Percentiles rank a stretch among this genome's conserved stretches.
Evolutionary conservation across 352 stramenopile species (phyloP).

Genomic region (Saprolegnia diclina): DNA sequence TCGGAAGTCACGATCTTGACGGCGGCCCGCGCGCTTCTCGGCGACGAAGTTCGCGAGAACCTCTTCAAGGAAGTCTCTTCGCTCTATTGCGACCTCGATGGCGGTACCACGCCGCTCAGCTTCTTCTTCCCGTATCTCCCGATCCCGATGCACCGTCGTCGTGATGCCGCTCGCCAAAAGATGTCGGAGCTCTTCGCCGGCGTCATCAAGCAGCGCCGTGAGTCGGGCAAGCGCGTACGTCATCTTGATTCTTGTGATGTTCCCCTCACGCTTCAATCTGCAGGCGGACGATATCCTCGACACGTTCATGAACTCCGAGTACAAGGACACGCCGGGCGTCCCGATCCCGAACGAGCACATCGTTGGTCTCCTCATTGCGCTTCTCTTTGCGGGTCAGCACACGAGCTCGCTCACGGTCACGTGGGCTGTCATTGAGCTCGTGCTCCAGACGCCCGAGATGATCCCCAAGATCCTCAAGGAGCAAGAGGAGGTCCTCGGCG

Average conservation of each 20-base stretch:
- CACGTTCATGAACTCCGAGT: constrained; percentile 90
- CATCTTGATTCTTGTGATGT: background rate
- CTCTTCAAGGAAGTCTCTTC: constrained; percentile 86
- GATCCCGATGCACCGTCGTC: constrained; percentile 62
- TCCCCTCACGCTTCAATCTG: background rate
- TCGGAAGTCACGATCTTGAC: constrained; percentile 90
- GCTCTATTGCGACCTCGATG: constrained; percentile 89
- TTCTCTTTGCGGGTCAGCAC: constrained; percentile 92
- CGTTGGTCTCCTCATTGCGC: constrained; percentile 86
- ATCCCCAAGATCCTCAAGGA: constrained; percentile 55
- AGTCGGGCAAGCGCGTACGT: constrained; percentile 37
- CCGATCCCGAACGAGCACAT: constrained; percentile 84
- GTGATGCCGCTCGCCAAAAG: constrained; percentile 67
- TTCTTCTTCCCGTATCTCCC: constrained; percentile 89
- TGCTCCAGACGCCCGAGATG: constrained; percentile 59
- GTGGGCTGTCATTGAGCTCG: constrained; percentile 77
- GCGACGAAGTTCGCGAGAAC: constrained; percentile 84
- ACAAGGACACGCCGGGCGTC: constrained; percentile 78
- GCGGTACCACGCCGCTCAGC: constrained; percentile 86
- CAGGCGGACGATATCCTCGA: constrained; percentile 81
- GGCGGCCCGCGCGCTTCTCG: constrained; percentile 82
- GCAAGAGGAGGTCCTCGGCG: constrained; percentile 37
- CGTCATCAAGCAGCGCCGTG: constrained; percentile 73
- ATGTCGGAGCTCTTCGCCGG: constrained; percentile 86
- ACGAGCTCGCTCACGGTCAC: constrained; percentile 89